Evolutionary conservation across 768 basidiomycete species (phyloP), one percentile per base, ranked within the genome.

Genomic region (Tulasnella sp.): DNA sequence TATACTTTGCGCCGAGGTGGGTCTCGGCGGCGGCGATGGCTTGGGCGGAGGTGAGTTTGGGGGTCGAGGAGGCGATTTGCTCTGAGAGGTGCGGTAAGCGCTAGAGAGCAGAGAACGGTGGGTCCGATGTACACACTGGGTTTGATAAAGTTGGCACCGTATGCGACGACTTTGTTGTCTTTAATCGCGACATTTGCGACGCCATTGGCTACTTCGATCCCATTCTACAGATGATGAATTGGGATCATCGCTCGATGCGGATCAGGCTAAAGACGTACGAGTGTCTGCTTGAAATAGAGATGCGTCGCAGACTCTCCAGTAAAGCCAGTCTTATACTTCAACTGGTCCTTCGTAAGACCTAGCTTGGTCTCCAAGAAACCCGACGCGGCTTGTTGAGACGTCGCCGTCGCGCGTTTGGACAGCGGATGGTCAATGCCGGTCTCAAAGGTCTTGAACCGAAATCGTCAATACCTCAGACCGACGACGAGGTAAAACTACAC

Each of bases 111-210:
- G n/a, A n/a, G n/a, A n/a, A n/a, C n/a, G n/a, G n/a, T n/a, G n/a
- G n/a, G 21, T 9, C 21, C 11, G 11, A 11, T 12, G 81, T n/a
- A 63, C 69, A 17, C 58, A 74, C 74, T 65, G 0, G 73, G 67
- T 54, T 71, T 70, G 14, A 76, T 68, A 60, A 77, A 77, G 0
- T 73, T 76, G 11, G 72, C 71, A 23, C 75, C 72, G 57, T 75
- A 72, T 1, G 74, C 66, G 56, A 70, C 59, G 27, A 73, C 71
- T 62, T 70, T 72, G 61, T 70, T 65, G 41, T 69, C 66, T 62
- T 70, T 71, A 64, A 75, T 72, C 1, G 70, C 71, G n/a, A 74
- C 68, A 57, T 75, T 74, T 1, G 74, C 74, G 4, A 75, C 74
- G 1, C 73, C 72, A 55, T 71, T 71, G 12, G 67, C 66, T 48